Evolutionary conservation across 805 yeast genomes (phyloP).

Genomic region (Lachancea sp.): DNA sequence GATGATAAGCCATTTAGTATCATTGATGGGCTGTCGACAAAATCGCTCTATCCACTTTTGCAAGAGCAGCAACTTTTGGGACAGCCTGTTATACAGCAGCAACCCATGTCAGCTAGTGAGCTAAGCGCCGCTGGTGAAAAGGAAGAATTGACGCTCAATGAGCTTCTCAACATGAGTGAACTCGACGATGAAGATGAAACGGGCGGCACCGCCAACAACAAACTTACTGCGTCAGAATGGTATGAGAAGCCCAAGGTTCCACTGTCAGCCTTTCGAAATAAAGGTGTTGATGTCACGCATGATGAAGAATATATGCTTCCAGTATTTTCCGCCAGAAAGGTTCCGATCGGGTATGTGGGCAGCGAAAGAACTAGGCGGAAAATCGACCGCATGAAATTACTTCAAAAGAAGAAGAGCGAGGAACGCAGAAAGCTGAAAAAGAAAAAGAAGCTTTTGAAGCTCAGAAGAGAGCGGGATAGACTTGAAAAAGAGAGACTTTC

Average conservation of each 20-base stretch:
- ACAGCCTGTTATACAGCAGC: slow-evolving; percentile 18
- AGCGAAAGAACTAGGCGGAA: slow-evolving; percentile 32
- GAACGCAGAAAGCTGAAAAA: slow-evolving; percentile 31
- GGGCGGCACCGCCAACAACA: slow-evolving; percentile 33
- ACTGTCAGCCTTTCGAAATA: slow-evolving; percentile 83
- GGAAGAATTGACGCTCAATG: slow-evolving; percentile 59
- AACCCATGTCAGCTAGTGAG: slow-evolving; percentile 12
- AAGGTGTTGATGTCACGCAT: slow-evolving; percentile 41
- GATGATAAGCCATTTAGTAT: slow-evolving; percentile 83
- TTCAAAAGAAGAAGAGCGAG: slow-evolving; percentile 30
- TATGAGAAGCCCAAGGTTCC: slow-evolving; percentile 54
- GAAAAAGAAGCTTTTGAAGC: slow-evolving; percentile 29
- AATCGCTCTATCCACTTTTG: slow-evolving; percentile 58
- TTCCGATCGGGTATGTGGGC: slow-evolving; percentile 34
- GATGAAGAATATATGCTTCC: slow-evolving; percentile 30
- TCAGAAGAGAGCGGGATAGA: slow-evolving; percentile 29
- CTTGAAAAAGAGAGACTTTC: slow-evolving; percentile 20
- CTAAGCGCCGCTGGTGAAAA: slow-evolving; percentile 25
- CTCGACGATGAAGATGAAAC: slow-evolving; percentile 69
- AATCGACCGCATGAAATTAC: slow-evolving; percentile 32
- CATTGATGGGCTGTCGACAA: slow-evolving; percentile 88
- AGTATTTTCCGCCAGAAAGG: slow-evolving; percentile 25
- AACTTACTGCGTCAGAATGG: slow-evolving; percentile 34
- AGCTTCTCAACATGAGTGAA: slow-evolving; percentile 81
- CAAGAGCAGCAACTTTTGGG: slow-evolving; percentile 28